Conservation (phyloP, 139 green algal genomes). For the Picochlorum costavermella region DNA sequence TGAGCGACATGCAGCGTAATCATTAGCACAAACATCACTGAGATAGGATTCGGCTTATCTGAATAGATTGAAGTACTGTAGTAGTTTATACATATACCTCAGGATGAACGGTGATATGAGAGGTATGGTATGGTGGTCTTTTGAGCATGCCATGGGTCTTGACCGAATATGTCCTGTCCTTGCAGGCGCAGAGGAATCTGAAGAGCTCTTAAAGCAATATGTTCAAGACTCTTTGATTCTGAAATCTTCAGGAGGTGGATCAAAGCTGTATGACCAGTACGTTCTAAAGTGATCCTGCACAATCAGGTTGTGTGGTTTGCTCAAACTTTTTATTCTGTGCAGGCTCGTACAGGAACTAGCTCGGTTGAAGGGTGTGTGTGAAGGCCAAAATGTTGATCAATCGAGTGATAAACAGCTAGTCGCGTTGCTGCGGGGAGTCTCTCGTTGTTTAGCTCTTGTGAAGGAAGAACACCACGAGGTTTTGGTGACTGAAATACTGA, state of each 20-base stretch:
- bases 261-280: slow-evolving; percentile 28
- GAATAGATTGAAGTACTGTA: no score
- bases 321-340: slow-evolving; percentile 2
- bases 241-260: slow-evolving; percentile 18
- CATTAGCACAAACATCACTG: no score
- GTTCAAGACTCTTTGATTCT: slow-evolving; percentile 21
- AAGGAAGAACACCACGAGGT: slow-evolving; percentile 35
- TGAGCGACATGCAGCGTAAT: no score
- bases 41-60: no score
- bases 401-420: slow-evolving; percentile 15
- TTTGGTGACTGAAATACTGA: slow-evolving; percentile 40
- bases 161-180: no score
- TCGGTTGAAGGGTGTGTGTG: slow-evolving; percentile 11
- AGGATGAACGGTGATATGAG: no score
- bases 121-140: no score
- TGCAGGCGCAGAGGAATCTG: slow-evolving; percentile 3
- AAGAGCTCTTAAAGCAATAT: slow-evolving; percentile 29
- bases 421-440: slow-evolving; percentile 22
- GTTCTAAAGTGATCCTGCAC: neutral
- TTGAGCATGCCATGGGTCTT: no score
- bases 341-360: slow-evolving; percentile 26
- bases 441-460: slow-evolving; percentile 20
- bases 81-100: no score
- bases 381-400: neutral
- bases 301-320: neutral